phyloP scores from a whole-genome alignment of 192 early-diverging fungal species.

The Backusella tarrabulga region DNA sequence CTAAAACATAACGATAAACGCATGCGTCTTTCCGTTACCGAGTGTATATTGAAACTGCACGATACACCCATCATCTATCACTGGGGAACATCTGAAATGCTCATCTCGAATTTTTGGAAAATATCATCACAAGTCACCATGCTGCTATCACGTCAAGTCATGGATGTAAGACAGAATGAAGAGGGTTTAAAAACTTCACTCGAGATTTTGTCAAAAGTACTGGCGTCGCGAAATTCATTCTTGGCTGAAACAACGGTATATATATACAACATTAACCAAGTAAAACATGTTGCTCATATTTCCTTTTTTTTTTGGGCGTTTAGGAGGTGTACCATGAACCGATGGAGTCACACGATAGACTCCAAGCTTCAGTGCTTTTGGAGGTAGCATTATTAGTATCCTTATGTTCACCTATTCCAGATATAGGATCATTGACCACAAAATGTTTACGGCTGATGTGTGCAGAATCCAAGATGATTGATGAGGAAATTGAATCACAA shows the following conservation, averaged over 20 bases:
- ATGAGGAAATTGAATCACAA: slow-evolving; percentile 25
- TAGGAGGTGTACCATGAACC: slow-evolving; percentile 41
- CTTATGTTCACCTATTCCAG: slow-evolving; percentile 68
- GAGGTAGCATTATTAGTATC: slow-evolving; percentile 69
- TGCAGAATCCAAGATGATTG: slow-evolving; percentile 63
- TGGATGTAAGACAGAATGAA: slow-evolving; percentile 64
- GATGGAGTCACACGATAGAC: slow-evolving; percentile 53
- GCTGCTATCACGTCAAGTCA: slow-evolving; percentile 58
- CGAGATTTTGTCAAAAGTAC: slow-evolving; percentile 58
- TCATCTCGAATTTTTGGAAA: slow-evolving; percentile 72
- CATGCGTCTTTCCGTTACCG: slow-evolving; percentile 41
- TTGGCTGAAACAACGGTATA: slow-evolving; percentile 38
- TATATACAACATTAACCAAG: background rate
- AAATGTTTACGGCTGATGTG: slow-evolving; percentile 65
- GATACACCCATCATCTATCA: slow-evolving; percentile 59
- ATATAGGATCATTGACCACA: slow-evolving; percentile 49
- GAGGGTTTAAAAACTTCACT: slow-evolving; percentile 56
- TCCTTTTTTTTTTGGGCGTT: background rate
- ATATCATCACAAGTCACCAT: slow-evolving; percentile 42
- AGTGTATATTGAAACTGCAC: slow-evolving; percentile 70
- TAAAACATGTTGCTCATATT: background rate
- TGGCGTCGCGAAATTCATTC: slow-evolving; percentile 54
- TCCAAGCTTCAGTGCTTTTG: slow-evolving; percentile 59
- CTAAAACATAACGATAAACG: slow-evolving; percentile 7
- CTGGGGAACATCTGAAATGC: slow-evolving; percentile 72